These are phyloP conservation scores for Cucurbita maxima DNA, from an alignment of 306 rosid species.

Conservation along the genomic window DNA sequence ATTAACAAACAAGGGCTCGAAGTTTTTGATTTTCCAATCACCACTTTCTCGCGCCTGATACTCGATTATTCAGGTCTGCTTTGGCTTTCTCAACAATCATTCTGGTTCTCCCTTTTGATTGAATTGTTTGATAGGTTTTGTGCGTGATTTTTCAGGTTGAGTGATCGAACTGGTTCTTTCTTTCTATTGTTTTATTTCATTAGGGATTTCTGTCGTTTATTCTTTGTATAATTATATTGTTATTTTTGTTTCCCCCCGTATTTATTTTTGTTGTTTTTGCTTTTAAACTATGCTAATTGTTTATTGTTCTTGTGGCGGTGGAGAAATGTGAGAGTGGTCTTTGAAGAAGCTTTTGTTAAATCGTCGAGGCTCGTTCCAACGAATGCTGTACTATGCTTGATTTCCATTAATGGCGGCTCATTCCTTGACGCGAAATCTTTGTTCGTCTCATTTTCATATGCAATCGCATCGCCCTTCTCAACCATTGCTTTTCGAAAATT, in stretches of 20 bases:
- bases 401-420: constrained; percentile 4
- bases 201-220: not conserved
- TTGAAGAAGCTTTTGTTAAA: not conserved
- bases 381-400: not conserved
- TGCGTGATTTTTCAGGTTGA: not conserved
- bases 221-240: not conserved
- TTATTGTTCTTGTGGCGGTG: constrained; percentile 7
- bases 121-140: not conserved
- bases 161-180: not conserved
- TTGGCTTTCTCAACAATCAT: not conserved
- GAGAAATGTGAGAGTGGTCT: not conserved
- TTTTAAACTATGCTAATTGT: not conserved
- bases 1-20: not conserved
- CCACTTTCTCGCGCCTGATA: not conserved
- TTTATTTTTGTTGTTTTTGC: not conserved
- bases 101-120: not conserved
- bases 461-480: not conserved
- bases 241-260: not conserved
- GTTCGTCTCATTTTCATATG: not conserved
- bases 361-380: not conserved
- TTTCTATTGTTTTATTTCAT: not conserved
- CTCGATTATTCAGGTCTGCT: not conserved
- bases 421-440: not conserved
- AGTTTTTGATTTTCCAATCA: not conserved
- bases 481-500: not conserved